These are phyloP conservation scores for Cladorrhinum samala DNA, from an alignment of 495 filamentous ascomycete genomes.

Conservation along the genomic window DNA sequence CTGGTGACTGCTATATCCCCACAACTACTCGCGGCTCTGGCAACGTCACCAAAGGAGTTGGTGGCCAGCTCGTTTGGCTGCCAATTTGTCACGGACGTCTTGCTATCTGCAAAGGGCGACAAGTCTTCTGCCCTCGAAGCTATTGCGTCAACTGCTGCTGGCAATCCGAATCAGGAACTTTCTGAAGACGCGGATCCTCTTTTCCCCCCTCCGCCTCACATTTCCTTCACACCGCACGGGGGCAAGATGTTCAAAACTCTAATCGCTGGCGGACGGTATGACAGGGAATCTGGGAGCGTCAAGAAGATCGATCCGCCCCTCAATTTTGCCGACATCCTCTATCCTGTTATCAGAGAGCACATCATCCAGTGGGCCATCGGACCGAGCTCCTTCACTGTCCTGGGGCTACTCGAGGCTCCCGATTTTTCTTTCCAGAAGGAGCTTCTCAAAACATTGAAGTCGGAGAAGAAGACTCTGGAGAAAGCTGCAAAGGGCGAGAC, in stretches of 20 bases:
- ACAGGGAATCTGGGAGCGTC: conserved; percentile 60
- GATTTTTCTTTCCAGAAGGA: conserved; percentile 64
- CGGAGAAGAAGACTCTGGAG: conserved; percentile 45
- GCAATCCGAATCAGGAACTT: conserved; percentile 46
- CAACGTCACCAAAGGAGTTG: conserved; percentile 57
- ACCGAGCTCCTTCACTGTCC: conserved; percentile 70
- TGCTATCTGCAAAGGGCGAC: conserved; percentile 69
- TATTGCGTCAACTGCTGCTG: conserved; percentile 62
- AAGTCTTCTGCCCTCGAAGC: conserved; percentile 63
- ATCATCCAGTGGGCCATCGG: conserved; percentile 84
- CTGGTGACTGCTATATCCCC: conserved; percentile 62
- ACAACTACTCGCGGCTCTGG: conserved; percentile 64
- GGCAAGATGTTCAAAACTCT: conserved; percentile 88
- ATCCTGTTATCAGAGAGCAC: conserved; percentile 65
- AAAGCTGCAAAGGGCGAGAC: conserved; percentile 45
- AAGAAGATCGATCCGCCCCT: conserved; percentile 67
- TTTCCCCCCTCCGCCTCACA: conserved; percentile 37
- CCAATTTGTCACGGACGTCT: conserved; percentile 75
- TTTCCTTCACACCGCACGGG: conserved; percentile 54
- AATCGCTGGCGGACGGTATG: conserved; percentile 78
- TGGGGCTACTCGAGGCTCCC: conserved; percentile 71
- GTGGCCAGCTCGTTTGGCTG: conserved; percentile 73
- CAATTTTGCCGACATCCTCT: conserved; percentile 72
- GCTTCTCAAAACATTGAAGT: conserved; percentile 58
- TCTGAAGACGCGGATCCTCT: conserved; percentile 34